phyloP scores from a whole-genome alignment of 345 rosid species.

The Zanthoxylum bungeanum region DNA sequence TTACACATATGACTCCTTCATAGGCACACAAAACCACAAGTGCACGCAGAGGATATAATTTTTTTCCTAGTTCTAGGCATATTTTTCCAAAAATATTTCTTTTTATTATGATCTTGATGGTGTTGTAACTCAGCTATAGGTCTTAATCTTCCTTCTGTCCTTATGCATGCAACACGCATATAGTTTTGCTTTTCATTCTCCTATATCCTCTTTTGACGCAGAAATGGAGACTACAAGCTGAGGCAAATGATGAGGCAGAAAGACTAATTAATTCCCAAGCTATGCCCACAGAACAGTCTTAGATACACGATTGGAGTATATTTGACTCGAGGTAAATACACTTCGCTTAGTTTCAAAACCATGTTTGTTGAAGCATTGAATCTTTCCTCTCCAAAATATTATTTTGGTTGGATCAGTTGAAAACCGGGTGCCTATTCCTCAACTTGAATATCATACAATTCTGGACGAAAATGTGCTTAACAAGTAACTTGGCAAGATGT shows the following conservation, averaged over 20 bases:
- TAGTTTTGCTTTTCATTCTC: background rate
- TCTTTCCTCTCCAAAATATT: background rate
- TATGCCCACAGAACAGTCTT: conserved; percentile 28
- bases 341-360: background rate
- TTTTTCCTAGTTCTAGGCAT: background rate
- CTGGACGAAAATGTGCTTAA: background rate
- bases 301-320: conserved; percentile 1
- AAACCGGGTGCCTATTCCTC: background rate
- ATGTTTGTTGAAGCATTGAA: too few relatives aligned
- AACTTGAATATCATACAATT: background rate
- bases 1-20: background rate
- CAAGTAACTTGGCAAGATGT: background rate
- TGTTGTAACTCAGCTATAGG: background rate
- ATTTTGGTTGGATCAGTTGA: background rate
- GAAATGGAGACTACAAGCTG: conserved; percentile 91
- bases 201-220: conserved; percentile 21
- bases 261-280: conserved; percentile 76
- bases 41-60: background rate
- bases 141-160: background rate
- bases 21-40: background rate
- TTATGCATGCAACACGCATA: background rate
- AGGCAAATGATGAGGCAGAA: conserved; percentile 94
- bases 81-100: background rate
- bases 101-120: background rate
- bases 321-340: background rate